Conservation (phyloP, 495 filamentous ascomycete genomes). For the Aspergillus olivimuriae region DNA sequence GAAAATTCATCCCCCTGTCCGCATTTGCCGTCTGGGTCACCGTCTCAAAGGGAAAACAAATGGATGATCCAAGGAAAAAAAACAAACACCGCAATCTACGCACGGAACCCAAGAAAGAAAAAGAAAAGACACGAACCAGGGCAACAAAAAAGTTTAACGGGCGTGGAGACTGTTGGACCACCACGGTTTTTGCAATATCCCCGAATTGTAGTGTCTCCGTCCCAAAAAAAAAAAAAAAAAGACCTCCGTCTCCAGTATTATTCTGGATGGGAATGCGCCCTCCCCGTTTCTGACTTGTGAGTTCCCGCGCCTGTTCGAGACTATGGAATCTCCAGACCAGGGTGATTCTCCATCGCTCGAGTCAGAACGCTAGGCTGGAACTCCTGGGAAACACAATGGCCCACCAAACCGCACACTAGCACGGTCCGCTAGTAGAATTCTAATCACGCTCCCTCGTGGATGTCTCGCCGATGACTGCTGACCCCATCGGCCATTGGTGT, state of each 20-base stretch:
- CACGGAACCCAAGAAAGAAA: constrained; percentile 5
- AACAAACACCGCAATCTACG: not conserved
- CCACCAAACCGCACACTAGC: constrained; percentile 15
- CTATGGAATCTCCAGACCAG: constrained; percentile 2
- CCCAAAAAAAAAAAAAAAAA: no score
- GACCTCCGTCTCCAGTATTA: no score
- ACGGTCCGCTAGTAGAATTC: constrained; percentile 15
- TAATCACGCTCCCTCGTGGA: constrained; percentile 16
- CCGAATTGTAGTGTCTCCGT: not conserved
- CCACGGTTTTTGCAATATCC: not conserved
- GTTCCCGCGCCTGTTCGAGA: constrained; percentile 9
- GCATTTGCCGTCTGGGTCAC: not conserved
- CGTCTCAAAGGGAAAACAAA: not conserved
- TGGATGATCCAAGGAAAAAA: not conserved
- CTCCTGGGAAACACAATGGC: constrained; percentile 6
- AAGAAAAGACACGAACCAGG: constrained; percentile 1
- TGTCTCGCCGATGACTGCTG: constrained; percentile 17
- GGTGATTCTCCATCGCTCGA: constrained; percentile 8
- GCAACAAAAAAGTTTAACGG: constrained; percentile 1
- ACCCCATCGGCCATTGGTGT: constrained; percentile 15
- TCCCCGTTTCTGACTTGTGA: not conserved
- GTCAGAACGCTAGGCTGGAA: constrained; percentile 15
- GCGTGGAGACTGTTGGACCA: constrained; percentile 11
- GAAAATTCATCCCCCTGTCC: constrained; percentile 1
- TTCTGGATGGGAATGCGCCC: no score